Evolutionary conservation across 2,329 filamentous ascomycete species (phyloP), one percentile per base, ranked within the genome.

Genomic region (Coniosporium tulheliwenetii): DNA sequence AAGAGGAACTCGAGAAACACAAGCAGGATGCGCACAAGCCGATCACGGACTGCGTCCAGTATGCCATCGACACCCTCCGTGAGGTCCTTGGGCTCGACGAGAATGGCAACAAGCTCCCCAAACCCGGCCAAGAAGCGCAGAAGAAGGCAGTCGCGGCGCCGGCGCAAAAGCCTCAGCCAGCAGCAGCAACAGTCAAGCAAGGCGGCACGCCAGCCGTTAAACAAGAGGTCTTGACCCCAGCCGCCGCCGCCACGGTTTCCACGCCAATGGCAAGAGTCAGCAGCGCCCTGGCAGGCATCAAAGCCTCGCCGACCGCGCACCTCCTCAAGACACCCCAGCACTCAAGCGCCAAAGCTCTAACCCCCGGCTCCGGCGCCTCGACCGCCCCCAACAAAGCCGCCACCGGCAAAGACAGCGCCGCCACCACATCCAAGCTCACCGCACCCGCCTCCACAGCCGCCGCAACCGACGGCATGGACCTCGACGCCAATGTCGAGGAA

Each of bases 21-120:
- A 53, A 66, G 19, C 65, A 65, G 39, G 66, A 71, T 15, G 60
- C 56, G 13, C 75, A 79, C 52, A 65, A 66, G 46, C 57, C 59
- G 39, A 64, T 77, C 32, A 69, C 65, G 5, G 64, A 79, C 51
- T 67, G 72, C 30, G 56, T 77, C 29, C 61, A 67, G n/a, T 79
- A 68, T 51, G 65, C 70, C 19, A 48, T 77, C 5, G 67, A 72
- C 5, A 69, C 65, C 35, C 62, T 73, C 45, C 64, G 64, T 10
- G 63, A 62, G 10, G 65, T 57, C 10, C 50, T 66, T 10, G 60
- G 61, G 33, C 55, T 75, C n/a, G 66, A 73, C 38, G 54, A 66
- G 40, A 64, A 70, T 39, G 60, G 62, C 33, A 52, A 52, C n/a
- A 30, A 12, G 5, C 19, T 26, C 19, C 19, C 19, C 19, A 42